Base-by-base conservation (phyloP, 441 rosid genomes). In the Sinapis alba region DNA sequence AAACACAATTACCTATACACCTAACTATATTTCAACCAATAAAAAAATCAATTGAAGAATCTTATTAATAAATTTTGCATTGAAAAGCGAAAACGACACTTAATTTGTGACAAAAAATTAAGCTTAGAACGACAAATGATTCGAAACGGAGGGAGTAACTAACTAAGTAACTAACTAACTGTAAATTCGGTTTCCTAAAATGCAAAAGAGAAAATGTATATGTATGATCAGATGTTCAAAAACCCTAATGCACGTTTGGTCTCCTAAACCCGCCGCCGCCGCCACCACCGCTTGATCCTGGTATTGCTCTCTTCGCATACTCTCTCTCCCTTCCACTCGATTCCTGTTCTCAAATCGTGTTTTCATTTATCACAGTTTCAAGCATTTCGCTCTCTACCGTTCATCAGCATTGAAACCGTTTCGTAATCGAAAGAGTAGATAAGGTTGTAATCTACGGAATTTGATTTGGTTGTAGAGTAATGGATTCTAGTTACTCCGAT, bases 401-500 rank as follows among this genome's bases (percentile, higher is more conserved):
- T 45, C 56, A 26, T 51, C 58, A 62, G 15, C 47, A 61, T 24
- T 51, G 64, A 61, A 68, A 32, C 57, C 19, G 78, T 67, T 18
- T 51, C 70, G 28, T 76, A 20, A 27, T 32, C 61, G 7, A 15
- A 69, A 63, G 43, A 15, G 20, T 24, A 50, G 68, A 61, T 18
- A 28, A 27, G 36, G 4, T 23, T 45, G n/a, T 23, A 71, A 65
- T 71, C 76, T 0, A n/a, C n/a, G 8, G 8, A 65, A 47, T 47
- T 74, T 9, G 23, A 30, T 7, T 19, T 11, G 13, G 1, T 59
- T 21, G 57, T 19, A 30, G 69, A 72, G 74, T 67, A 3, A 74
- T 74, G 78, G 82, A 71, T 47, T 90, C 89, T 85, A 87, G 85
- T 83, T 89, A 85, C 84, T 54, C 87, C 27, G 93, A 94, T 58